Evolutionary conservation across 139 green algal genomes (phyloP), one percentile per base, ranked within the genome.

Genomic region (Eudorina sp.): DNA sequence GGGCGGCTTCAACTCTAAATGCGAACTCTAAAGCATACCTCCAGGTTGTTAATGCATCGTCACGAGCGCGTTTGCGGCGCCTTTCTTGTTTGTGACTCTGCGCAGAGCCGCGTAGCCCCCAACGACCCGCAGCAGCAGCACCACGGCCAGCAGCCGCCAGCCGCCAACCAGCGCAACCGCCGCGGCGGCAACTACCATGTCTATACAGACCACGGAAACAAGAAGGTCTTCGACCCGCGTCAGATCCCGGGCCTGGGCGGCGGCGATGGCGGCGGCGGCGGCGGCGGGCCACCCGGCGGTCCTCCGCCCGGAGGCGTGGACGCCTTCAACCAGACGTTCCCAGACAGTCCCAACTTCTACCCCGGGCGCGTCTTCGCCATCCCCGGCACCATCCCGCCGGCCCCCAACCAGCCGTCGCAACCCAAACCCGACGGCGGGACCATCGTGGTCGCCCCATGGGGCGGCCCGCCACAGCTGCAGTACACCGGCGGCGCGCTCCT

Each of bases 291-390:
- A 31, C 3, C 68, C 46, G 25, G 18, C 34, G 68, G 3, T 25
- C 27, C 62, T 11, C 38, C 62, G 38, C 34, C 80, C 62, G 58
- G 55, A n/a, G 41, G 46, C 66, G 53, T 36, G 4, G 66, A 48
- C 66, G 68, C 25, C 19, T 68, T 89, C 1, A 81, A 90, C 36
- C 85, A 75, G 68, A 92, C 90, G 23, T 92, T 92, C 53, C 90
- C 90, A 23, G 90, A 92, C 72, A 85, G 81, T 8, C 90, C 90
- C 18, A 82, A 72, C 41, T 92, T 91, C 74, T 89, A 88, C 38
- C 85, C 86, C 0, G 90, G 90, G 4, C 84, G 90, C 38, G 82
- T 92, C 0, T 92, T 92, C 66, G 73, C 73, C 0, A 53, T 92
- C 9, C 89, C 89, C 0, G 80, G 80, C n/a, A 86, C 80, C 19